A percentile compares a stretch with the other conserved stretches of the same genome.
phyloP scores from a whole-genome alignment of 441 rosid species.

The Adansonia rubrostipa region DNA sequence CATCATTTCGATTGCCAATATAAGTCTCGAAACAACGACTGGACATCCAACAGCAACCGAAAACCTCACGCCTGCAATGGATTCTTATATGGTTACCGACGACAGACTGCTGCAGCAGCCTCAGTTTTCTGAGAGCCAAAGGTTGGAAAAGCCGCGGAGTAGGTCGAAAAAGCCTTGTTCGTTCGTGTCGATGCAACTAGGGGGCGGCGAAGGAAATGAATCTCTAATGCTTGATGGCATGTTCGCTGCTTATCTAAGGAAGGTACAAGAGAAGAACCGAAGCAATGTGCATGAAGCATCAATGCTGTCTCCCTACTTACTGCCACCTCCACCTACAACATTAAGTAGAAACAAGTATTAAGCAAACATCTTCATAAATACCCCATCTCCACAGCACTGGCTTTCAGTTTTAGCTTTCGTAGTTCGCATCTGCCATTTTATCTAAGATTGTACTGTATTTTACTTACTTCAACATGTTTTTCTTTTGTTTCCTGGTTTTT shows the following conservation, averaged over 20 bases:
- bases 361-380: background rate
- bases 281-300: conserved; percentile 24
- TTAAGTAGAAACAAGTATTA: conserved; percentile 25
- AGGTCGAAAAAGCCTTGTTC: conserved; percentile 35
- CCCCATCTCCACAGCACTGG: too few species aligned
- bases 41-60: conserved; percentile 32
- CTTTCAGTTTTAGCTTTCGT: background rate
- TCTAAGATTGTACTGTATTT: too few species aligned
- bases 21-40: conserved; percentile 42
- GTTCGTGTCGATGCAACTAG: conserved; percentile 41
- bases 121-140: conserved; percentile 30
- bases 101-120: conserved; percentile 22
- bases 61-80: conserved; percentile 16
- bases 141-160: conserved; percentile 32
- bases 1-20: conserved; percentile 57
- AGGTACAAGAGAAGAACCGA: conserved; percentile 52
- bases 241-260: conserved; percentile 48
- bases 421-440: background rate
- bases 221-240: background rate
- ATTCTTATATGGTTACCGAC: conserved; percentile 18
- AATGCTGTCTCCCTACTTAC: conserved; percentile 27
- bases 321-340: conserved; percentile 43
- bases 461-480: too few species aligned
- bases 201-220: conserved; percentile 19
- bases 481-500: too few species aligned